Percentiles rank a stretch among this genome's conserved stretches.
These are phyloP conservation scores for Curvularia spicifera DNA, from an alignment of 2,329 filamentous ascomycete genomes.

Conservation along the genomic window DNA sequence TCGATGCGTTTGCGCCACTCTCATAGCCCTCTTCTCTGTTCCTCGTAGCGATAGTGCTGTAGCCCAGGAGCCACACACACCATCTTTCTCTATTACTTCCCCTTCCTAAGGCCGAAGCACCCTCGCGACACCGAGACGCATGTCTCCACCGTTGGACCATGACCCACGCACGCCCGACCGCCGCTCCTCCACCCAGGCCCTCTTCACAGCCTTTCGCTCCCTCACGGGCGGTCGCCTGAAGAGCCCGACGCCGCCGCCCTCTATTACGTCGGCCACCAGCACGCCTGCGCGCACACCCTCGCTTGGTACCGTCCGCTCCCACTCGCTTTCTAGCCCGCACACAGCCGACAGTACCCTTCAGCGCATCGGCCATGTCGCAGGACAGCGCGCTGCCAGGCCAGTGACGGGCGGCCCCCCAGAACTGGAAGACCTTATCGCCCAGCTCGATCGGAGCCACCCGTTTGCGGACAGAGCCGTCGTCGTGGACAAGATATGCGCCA, in stretches of 20 bases:
- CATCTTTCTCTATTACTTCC: not conserved
- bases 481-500: conserved; percentile 41
- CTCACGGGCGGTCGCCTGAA: conserved; percentile 47
- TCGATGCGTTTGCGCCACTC: conserved; percentile 27
- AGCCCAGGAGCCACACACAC: not conserved
- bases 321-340: conserved; percentile 30
- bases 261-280: conserved; percentile 38
- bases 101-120: conserved; percentile 1
- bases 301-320: conserved; percentile 30
- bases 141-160: conserved; percentile 49
- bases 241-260: conserved; percentile 42
- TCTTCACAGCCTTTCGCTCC: conserved; percentile 48
- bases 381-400: conserved; percentile 25
- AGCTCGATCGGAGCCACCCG: conserved; percentile 35
- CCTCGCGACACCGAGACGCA: conserved; percentile 29
- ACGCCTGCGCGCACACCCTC: conserved; percentile 43
- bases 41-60: conserved; percentile 2
- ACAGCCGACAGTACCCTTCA: conserved; percentile 38
- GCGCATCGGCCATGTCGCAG: conserved; percentile 34
- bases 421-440: conserved; percentile 40
- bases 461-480: conserved; percentile 42
- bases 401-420: conserved; percentile 48
- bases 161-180: conserved; percentile 48
- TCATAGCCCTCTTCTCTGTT: conserved; percentile 12
- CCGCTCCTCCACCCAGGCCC: conserved; percentile 47